These are phyloP conservation scores for Suillus variegatus DNA, from an alignment of 768 basidiomycete species.

Conservation along the genomic window DNA sequence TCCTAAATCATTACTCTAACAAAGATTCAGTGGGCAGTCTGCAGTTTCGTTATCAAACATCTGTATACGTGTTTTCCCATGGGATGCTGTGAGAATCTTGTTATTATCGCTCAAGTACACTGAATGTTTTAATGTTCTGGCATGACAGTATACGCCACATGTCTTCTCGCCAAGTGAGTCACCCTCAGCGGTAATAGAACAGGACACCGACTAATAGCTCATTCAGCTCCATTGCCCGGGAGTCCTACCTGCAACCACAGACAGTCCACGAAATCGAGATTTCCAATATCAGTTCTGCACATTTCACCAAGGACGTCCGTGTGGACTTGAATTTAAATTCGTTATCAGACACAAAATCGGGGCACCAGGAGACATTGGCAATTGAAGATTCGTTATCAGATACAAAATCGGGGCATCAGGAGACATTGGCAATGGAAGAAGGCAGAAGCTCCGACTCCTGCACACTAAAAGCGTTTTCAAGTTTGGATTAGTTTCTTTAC, in stretches of 20 bases:
- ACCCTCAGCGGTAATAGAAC: not conserved
- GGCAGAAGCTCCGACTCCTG: too few relatives aligned
- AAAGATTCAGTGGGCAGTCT: conserved; percentile 20
- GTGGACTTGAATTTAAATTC: not conserved
- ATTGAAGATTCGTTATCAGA: not conserved
- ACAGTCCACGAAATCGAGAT: not conserved
- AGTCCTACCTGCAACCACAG: conserved; percentile 24
- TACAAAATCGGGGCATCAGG: not conserved
- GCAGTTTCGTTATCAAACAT: conserved; percentile 21
- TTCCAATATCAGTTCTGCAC: not conserved
- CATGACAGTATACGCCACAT: conserved; percentile 26
- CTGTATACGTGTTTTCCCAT: conserved; percentile 28
- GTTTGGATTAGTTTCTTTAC: not conserved
- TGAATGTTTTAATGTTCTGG: not conserved
- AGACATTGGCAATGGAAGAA: not conserved
- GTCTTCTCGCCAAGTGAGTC: conserved; percentile 31
- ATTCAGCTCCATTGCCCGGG: conserved; percentile 26
- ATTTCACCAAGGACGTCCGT: not conserved
- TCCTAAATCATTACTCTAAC: not conserved
- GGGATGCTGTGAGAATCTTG: conserved; percentile 22
- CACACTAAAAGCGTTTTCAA: too few relatives aligned
- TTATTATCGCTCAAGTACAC: not conserved
- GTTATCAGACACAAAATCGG: not conserved
- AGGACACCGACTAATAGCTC: not conserved
- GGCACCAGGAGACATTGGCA: not conserved